Conservation (phyloP, 164 flowering plant species). For the Taxillus chinensis region DNA sequence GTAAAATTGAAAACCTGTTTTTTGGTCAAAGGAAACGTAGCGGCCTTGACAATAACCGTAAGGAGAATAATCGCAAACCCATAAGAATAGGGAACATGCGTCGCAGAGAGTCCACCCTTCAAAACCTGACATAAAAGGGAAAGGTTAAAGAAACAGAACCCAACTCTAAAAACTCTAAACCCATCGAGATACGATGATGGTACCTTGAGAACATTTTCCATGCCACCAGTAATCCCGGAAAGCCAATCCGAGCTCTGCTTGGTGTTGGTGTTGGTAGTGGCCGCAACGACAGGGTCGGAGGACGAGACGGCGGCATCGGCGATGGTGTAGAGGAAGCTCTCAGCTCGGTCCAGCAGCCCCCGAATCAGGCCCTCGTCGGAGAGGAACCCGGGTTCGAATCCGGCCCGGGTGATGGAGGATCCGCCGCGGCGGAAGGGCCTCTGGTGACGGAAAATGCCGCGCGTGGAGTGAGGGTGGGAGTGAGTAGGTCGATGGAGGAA, state of each 20-base stretch:
- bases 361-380: constrained; percentile 29
- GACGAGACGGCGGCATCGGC: constrained; percentile 80
- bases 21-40: constrained; percentile 87
- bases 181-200: no score
- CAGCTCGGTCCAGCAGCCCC: constrained; percentile 47
- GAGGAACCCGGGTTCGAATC: constrained; percentile 29
- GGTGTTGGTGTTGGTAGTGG: not conserved
- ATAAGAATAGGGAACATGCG: constrained; percentile 85
- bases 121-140: constrained; percentile 43
- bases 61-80: constrained; percentile 94
- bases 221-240: constrained; percentile 54
- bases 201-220: constrained; percentile 86
- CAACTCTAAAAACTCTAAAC: not conserved
- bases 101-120: constrained; percentile 63
- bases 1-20: constrained; percentile 52
- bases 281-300: constrained; percentile 18
- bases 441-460: constrained; percentile 7
- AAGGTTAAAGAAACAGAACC: not conserved
- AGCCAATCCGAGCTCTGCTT: constrained; percentile 77
- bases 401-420: constrained; percentile 27
- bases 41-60: constrained; percentile 87
- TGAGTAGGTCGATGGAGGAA: constrained; percentile 6
- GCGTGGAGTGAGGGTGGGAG: constrained; percentile 10
- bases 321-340: constrained; percentile 56
- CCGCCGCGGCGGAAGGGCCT: constrained; percentile 29